Conservation (phyloP, 2,329 filamentous ascomycete species). For the Graphilbum fragrans region DNA sequence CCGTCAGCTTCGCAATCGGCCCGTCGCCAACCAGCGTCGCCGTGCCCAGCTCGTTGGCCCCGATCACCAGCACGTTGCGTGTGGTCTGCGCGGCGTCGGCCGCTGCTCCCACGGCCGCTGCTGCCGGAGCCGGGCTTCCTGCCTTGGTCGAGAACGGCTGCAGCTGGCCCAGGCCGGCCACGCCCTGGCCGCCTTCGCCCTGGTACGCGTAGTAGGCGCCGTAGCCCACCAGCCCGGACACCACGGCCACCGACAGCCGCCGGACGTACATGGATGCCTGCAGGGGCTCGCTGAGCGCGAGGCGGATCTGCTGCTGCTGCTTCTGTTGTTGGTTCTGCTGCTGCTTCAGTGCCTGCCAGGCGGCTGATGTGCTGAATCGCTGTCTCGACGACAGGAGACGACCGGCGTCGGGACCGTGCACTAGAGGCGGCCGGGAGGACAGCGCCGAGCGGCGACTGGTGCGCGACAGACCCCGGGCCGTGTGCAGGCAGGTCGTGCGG, state of each 20-base stretch:
- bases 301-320: not conserved
- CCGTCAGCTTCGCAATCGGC: constrained; percentile 77
- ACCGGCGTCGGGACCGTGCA: constrained; percentile 6
- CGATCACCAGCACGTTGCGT: constrained; percentile 70
- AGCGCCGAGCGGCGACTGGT: constrained; percentile 27
- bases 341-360: too few relatives aligned
- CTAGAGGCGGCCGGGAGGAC: constrained; percentile 8
- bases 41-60: constrained; percentile 82
- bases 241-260: constrained; percentile 52
- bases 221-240: constrained; percentile 61
- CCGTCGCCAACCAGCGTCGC: constrained; percentile 75
- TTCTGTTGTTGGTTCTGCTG: not conserved
- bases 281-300: constrained; percentile 31
- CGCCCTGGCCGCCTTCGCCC: constrained; percentile 14
- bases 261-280: constrained; percentile 67
- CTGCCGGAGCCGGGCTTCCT: constrained; percentile 10
- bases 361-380: too few relatives aligned
- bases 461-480: constrained; percentile 47
- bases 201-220: constrained; percentile 67
- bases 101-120: not conserved
- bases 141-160: constrained; percentile 5
- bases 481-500: constrained; percentile 54
- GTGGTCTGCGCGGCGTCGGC: not conserved
- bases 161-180: not conserved
- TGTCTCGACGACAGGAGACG: constrained; percentile 2